phyloP scores from a whole-genome alignment of 257 asterid genomes.

The Primulina huaijiensis region DNA sequence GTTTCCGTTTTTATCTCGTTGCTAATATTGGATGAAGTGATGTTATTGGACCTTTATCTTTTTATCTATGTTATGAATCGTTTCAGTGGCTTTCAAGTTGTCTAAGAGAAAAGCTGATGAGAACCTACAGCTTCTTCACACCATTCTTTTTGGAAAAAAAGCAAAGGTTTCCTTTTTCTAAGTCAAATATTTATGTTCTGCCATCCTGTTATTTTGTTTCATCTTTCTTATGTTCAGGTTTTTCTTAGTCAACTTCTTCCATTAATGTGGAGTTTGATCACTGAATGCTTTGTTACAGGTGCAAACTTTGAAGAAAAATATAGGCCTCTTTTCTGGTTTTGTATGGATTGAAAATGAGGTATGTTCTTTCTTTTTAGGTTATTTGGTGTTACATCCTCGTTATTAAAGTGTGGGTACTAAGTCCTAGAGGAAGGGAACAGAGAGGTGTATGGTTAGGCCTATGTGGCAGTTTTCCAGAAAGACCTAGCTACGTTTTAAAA shows the following conservation, averaged over 20 bases:
- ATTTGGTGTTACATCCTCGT: background rate
- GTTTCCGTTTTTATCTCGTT: conserved; percentile 9
- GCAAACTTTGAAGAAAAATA: conserved; percentile 64
- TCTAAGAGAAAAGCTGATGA: conserved; percentile 94
- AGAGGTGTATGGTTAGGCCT: background rate
- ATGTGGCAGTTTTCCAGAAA: conserved; percentile 7
- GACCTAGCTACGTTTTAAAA: background rate
- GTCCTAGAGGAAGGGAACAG: background rate
- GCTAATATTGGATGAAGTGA: conserved; percentile 10
- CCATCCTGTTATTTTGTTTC: conserved; percentile 3
- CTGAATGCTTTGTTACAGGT: conserved; percentile 42
- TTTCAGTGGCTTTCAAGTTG: conserved; percentile 83
- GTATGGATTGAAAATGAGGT: conserved; percentile 91
- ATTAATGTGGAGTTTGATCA: conserved; percentile 22
- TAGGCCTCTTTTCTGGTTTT: conserved; percentile 92
- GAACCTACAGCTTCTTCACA: conserved; percentile 79
- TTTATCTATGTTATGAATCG: conserved; percentile 20
- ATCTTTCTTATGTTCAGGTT: conserved; percentile 2
- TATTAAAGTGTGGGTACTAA: background rate
- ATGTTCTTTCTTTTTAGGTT: conserved; percentile 3
- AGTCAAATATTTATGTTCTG: background rate
- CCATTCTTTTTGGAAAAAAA: conserved; percentile 83
- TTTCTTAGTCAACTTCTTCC: conserved; percentile 10
- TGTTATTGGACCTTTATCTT: conserved; percentile 11
- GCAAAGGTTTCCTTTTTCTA: conserved; percentile 49